Conservation (phyloP, 306 rosid species). For the Fragaria iinumae region DNA sequence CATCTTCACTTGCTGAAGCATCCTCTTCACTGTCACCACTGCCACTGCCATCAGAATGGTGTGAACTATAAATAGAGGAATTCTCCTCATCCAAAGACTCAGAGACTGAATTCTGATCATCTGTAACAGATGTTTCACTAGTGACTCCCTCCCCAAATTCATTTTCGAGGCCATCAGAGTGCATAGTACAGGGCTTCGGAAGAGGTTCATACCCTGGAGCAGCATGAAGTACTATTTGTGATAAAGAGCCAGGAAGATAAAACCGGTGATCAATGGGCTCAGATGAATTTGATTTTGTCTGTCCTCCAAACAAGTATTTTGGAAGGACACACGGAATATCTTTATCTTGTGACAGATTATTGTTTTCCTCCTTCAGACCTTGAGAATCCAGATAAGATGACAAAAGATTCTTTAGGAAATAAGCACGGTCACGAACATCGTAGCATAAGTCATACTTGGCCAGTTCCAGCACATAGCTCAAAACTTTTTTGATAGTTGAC, state of each 20-base stretch:
- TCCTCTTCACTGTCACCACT: slow-evolving; percentile 45
- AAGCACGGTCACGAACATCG: slow-evolving; percentile 86
- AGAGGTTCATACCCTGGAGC: slow-evolving; percentile 99
- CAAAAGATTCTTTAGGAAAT: slow-evolving; percentile 58
- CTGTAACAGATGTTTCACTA: slow-evolving; percentile 44
- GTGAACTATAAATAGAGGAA: slow-evolving; percentile 67
- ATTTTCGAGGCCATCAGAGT: slow-evolving; percentile 30
- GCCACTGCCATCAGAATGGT: slow-evolving; percentile 44
- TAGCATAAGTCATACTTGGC: slow-evolving; percentile 76
- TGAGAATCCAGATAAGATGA: slow-evolving; percentile 51
- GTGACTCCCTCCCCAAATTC: slow-evolving; percentile 36
- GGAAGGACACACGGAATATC: slow-evolving; percentile 54
- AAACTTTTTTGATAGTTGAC: slow-evolving; percentile 42
- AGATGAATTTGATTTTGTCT: slow-evolving; percentile 41
- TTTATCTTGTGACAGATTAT: slow-evolving; percentile 28
- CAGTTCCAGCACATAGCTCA: slow-evolving; percentile 72
- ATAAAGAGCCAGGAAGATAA: slow-evolving; percentile 97
- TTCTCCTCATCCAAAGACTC: slow-evolving; percentile 73
- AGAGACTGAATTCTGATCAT: slow-evolving; percentile 49
- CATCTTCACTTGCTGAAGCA: slow-evolving; percentile 43
- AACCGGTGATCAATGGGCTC: slow-evolving; percentile 61
- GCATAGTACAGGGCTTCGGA: slow-evolving; percentile 85
- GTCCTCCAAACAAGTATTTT: slow-evolving; percentile 56
- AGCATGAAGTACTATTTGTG: slow-evolving; percentile 93
- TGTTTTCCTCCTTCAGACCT: slow-evolving; percentile 36